phyloP scores from a whole-genome alignment of 2,329 filamentous ascomycete genomes.

The Hymenoscyphus fructigenus region DNA sequence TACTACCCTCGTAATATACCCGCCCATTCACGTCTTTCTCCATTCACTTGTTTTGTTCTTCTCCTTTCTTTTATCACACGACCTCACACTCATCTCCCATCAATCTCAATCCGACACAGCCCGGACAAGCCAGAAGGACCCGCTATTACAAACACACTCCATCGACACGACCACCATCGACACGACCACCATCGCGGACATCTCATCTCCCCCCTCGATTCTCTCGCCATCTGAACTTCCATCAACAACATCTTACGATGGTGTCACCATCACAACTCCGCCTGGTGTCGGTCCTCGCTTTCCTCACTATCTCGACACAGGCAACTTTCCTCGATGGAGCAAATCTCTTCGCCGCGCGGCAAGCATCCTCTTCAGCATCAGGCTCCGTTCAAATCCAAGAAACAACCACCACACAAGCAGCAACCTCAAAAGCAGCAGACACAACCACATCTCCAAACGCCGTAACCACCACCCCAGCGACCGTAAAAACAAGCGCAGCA shows the following conservation, averaged over 20 bases:
- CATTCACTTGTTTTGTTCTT: not conserved
- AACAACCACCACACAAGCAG: not conserved
- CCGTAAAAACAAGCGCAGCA: not conserved
- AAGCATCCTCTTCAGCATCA: not conserved
- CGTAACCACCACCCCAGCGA: not conserved
- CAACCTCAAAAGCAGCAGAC: not conserved
- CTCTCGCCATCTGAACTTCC: not conserved
- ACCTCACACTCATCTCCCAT: not conserved
- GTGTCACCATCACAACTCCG: slow-evolving; percentile 26
- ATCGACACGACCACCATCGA: not conserved
- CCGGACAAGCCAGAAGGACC: not conserved
- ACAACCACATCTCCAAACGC: not conserved
- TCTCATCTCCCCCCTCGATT: not conserved
- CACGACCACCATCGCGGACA: not conserved
- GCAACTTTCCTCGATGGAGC: slow-evolving; percentile 24
- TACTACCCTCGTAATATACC: not conserved
- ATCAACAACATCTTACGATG: slow-evolving; percentile 25
- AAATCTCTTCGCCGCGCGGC: slow-evolving; percentile 18
- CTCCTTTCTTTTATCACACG: not conserved
- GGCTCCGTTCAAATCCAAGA: not conserved
- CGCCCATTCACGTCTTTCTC: not conserved
- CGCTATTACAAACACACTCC: not conserved
- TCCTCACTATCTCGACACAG: slow-evolving; percentile 27
- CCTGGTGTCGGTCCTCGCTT: slow-evolving; percentile 25
- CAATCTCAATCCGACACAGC: not conserved